Percentiles rank a stretch among this genome's conserved stretches.
Conservation (phyloP, 2,329 filamentous ascomycete species). For the Grosmannia serpens region DNA sequence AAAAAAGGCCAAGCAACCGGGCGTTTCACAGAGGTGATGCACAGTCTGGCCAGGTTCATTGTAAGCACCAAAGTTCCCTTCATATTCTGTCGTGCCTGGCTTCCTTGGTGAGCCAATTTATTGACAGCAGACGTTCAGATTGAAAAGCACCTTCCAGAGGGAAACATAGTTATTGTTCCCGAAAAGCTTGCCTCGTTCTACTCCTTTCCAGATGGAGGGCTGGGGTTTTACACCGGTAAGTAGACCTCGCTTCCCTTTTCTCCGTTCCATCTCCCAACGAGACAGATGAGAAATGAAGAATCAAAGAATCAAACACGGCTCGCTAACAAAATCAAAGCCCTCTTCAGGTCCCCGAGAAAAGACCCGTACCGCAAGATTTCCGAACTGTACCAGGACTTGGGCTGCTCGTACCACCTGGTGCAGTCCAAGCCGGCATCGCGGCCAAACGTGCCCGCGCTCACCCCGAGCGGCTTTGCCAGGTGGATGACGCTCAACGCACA, state of each 20-base stretch:
- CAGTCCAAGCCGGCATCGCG: constrained; percentile 38
- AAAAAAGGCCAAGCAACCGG: constrained; percentile 53
- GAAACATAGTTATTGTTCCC: constrained; percentile 62
- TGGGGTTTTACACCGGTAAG: constrained; percentile 57
- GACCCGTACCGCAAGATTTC: constrained; percentile 1
- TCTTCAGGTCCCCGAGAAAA: constrained; percentile 32
- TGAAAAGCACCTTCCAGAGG: constrained; percentile 55
- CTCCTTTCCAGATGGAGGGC: constrained; percentile 51
- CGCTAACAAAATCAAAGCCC: constrained; percentile 23
- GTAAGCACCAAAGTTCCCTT: constrained; percentile 30
- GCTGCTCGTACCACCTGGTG: constrained; percentile 54
- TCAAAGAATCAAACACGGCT: background rate
- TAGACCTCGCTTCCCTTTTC: background rate
- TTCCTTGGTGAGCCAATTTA: background rate
- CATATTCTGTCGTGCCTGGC: too few relatives aligned
- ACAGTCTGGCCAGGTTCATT: constrained; percentile 62
- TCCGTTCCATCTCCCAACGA: too few relatives aligned
- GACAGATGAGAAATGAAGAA: too few relatives aligned
- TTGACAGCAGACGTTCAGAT: constrained; percentile 32
- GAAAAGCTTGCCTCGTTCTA: constrained; percentile 68
- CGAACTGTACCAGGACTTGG: constrained; percentile 41
- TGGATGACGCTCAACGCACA: constrained; percentile 66
- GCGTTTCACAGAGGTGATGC: constrained; percentile 58
- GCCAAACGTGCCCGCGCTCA: constrained; percentile 53
- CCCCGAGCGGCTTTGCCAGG: constrained; percentile 52